phyloP scores from a whole-genome alignment of 805 yeast species.

The Barnettozyma californica region DNA sequence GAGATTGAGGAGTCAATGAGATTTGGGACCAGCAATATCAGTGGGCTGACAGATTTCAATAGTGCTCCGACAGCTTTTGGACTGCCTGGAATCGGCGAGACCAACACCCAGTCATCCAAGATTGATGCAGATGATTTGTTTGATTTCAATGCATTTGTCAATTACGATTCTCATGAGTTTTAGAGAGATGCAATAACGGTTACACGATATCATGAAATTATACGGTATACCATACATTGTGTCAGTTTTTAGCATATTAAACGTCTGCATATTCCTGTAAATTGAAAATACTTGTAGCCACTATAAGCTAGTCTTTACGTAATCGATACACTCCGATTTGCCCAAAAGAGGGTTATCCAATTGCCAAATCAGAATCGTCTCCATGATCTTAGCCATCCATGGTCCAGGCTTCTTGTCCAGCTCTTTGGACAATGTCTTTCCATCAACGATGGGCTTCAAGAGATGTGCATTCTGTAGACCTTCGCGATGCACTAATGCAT shows the following conservation, averaged over 20 bases:
- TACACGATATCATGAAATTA: not conserved
- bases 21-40: not conserved
- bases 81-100: not conserved
- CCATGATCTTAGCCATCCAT: conserved; percentile 64
- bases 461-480: conserved; percentile 31
- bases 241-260: not conserved
- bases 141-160: conserved; percentile 23
- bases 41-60: not conserved
- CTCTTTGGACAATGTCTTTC: conserved; percentile 55
- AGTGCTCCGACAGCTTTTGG: not conserved
- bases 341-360: conserved; percentile 59
- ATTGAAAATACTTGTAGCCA: not conserved
- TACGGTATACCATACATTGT: not conserved
- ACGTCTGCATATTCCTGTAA: not conserved
- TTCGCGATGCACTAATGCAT: conserved; percentile 13
- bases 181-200: not conserved
- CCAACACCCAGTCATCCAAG: conserved; percentile 4
- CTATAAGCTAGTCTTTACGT: conserved; percentile 24
- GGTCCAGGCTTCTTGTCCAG: conserved; percentile 73
- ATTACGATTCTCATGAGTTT: conserved; percentile 10
- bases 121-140: conserved; percentile 16
- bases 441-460: conserved; percentile 67
- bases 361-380: conserved; percentile 66
- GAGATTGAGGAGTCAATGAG: conserved; percentile 4
- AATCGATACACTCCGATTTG: conserved; percentile 50